Base-by-base conservation (phyloP, 768 basidiomycete species). In the Suillus tomentosus region DNA sequence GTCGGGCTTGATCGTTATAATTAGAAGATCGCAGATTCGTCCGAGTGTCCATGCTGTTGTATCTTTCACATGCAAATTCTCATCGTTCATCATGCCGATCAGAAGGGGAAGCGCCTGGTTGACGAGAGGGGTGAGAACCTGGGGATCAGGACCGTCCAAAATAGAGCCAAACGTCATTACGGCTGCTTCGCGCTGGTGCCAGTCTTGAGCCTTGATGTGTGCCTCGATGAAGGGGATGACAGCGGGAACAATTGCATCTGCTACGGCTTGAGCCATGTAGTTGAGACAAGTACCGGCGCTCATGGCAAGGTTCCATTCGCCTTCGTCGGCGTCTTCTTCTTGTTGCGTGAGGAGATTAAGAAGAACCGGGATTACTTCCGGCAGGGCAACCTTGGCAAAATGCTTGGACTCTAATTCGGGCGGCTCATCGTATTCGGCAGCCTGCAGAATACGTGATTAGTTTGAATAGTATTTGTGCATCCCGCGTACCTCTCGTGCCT, bases 221-320 rank as follows among this genome's bases (percentile, higher is more conserved):
- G 89, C 89, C 79, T 99, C 97, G 71, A 99, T 98, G 83, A 98
- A 99, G 9, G 97, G 96, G 62, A 99, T 96, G 60, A 98, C 93
- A 8, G 89, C 89, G 1, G 91, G 87, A 11, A 99, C 96, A 68
- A 99, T 92, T 14, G 85, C 81, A 73, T 99, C 96, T 62, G 91
- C 85, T 13, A 98, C 94, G 36, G 95, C 93, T 64, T 90, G 89
- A 0, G 97, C 94, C 66, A 98, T 87, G 60, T 95, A 88, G 24
- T 87, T 82, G 60, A 99, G 82, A 76, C 95, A 97, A 2, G 94
- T 96, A 24, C 91, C 94, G 11, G 94, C 96, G 22, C 96, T 94
- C 96, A 98, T 98, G 17, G 95, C 90, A 48, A 96, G 87, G 71
- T 96, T 96, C 97, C 97, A 99, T 74, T 99, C 97, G 69, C 98